phyloP scores from a whole-genome alignment of 169 alveolate genomes.

The Neospora caninum region DNA sequence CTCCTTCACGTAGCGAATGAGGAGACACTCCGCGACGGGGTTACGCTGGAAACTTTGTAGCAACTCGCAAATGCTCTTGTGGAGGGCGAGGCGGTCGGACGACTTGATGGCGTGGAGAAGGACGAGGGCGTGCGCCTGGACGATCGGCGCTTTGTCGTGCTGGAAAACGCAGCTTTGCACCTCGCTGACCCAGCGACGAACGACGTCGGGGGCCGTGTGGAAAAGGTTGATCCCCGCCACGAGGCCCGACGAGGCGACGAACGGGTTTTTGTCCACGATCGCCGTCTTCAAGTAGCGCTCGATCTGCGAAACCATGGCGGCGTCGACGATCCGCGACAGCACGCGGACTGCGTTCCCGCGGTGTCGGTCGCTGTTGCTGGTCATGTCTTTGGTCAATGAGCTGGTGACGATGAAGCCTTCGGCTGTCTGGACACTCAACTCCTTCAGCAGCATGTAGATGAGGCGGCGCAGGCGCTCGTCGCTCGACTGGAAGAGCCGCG shows the following conservation, averaged over 20 bases:
- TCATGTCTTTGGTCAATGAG: conserved; percentile 95
- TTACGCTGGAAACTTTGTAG: conserved; percentile 70
- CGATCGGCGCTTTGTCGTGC: conserved; percentile 82
- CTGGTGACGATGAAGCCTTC: conserved; percentile 95
- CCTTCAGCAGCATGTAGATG: conserved; percentile 91
- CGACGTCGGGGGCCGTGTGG: conserved; percentile 89
- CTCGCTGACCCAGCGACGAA: conserved; percentile 89
- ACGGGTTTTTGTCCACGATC: conserved; percentile 92
- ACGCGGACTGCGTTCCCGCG: conserved; percentile 97
- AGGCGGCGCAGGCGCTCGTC: conserved; percentile 90
- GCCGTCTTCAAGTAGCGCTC: conserved; percentile 95
- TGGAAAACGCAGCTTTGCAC: conserved; percentile 62
- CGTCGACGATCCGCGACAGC: conserved; percentile 93
- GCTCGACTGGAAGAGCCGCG: conserved; percentile 92
- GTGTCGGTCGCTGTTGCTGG: conserved; percentile 91
- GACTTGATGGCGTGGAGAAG: conserved; percentile 91
- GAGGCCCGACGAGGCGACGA: conserved; percentile 92
- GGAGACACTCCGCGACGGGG: conserved; percentile 79
- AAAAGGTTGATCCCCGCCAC: conserved; percentile 91
- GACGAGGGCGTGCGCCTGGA: conserved; percentile 94
- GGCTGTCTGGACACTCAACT: conserved; percentile 89
- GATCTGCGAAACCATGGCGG: conserved; percentile 91
- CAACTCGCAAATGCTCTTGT: conserved; percentile 74
- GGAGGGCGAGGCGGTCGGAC: conserved; percentile 86
- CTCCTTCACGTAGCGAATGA: conserved; percentile 69